These are phyloP conservation scores for Hypoxylon sp. DNA, from an alignment of 2,329 filamentous ascomycete genomes.

Conservation along the genomic window DNA sequence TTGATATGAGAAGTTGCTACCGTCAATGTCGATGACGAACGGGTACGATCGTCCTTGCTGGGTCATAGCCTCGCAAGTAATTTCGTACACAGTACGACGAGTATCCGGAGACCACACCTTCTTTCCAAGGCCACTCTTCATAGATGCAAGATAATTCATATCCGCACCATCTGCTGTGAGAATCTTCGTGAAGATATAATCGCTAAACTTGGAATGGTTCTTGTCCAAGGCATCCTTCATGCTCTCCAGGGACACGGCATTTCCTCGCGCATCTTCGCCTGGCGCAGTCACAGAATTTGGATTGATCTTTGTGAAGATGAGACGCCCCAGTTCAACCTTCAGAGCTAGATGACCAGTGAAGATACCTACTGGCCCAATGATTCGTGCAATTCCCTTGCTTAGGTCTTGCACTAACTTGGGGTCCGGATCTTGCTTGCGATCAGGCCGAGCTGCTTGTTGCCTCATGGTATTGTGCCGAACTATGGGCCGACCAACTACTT, in stretches of 20 bases:
- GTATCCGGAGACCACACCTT: slow-evolving; percentile 21
- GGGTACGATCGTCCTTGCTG: neutral
- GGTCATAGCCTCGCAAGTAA: slow-evolving; percentile 28
- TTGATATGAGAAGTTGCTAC: slow-evolving; percentile 29
- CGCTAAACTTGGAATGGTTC: slow-evolving; percentile 4
- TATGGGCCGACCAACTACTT: too few relatives aligned
- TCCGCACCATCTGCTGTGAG: slow-evolving; percentile 36
- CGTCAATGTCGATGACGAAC: slow-evolving; percentile 43
- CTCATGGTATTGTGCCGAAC: slow-evolving; percentile 22
- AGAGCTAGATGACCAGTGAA: slow-evolving; percentile 27
- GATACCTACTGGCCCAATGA: slow-evolving; percentile 19
- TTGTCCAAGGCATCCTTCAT: slow-evolving; percentile 26
- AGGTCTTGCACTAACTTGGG: slow-evolving; percentile 22
- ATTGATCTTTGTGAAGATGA: slow-evolving; percentile 30
- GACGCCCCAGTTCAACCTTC: slow-evolving; percentile 31
- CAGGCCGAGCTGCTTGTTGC: slow-evolving; percentile 28
- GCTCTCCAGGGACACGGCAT: neutral
- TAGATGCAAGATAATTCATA: slow-evolving; percentile 35
- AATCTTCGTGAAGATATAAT: slow-evolving; percentile 28
- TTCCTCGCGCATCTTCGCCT: neutral
- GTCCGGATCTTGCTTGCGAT: slow-evolving; percentile 10
- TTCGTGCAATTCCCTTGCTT: slow-evolving; percentile 18
- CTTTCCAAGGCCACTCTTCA: slow-evolving; percentile 20
- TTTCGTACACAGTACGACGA: slow-evolving; percentile 39
- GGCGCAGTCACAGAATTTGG: slow-evolving; percentile 4